Evolutionary conservation across 78 protist genomes (phyloP).

Genomic region (Dictyostelium firmibasis): DNA sequence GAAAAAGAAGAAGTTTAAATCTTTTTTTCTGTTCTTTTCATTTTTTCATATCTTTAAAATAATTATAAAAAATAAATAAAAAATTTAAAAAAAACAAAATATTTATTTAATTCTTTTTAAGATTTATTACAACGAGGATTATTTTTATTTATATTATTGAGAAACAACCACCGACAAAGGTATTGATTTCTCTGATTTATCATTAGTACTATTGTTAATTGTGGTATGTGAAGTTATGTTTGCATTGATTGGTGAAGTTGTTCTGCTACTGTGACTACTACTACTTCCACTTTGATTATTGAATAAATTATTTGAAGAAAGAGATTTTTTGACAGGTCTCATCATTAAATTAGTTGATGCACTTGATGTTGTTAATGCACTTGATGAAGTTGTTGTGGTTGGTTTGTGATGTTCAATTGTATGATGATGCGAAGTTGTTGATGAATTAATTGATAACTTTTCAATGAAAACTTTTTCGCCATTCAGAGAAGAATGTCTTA

Average conservation of each 20-base stretch:
- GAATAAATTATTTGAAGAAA: neutral
- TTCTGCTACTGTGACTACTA: neutral
- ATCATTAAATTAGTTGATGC: neutral
- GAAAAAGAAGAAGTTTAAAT: neutral
- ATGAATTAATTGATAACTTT: neutral
- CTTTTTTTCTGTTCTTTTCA: no score
- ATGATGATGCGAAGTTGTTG: neutral
- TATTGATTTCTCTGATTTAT: neutral
- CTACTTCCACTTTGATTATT: neutral
- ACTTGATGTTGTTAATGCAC: neutral
- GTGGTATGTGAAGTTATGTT: neutral
- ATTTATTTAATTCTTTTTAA: neutral
- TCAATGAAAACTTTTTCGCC: neutral
- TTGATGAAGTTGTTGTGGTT: neutral
- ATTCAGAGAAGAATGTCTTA: neutral
- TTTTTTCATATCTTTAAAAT: no score
- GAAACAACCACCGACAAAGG: conserved; percentile 10
- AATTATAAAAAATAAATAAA: no score
- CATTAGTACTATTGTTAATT: neutral
- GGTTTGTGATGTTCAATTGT: neutral
- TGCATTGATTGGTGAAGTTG: neutral
- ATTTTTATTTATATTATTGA: neutral
- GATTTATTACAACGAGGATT: neutral
- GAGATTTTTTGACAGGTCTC: neutral
- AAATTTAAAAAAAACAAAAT: no score